These are phyloP conservation scores for Coniochaeta prunicola DNA, from an alignment of 2,329 filamentous ascomycete genomes.

Conservation along the genomic window DNA sequence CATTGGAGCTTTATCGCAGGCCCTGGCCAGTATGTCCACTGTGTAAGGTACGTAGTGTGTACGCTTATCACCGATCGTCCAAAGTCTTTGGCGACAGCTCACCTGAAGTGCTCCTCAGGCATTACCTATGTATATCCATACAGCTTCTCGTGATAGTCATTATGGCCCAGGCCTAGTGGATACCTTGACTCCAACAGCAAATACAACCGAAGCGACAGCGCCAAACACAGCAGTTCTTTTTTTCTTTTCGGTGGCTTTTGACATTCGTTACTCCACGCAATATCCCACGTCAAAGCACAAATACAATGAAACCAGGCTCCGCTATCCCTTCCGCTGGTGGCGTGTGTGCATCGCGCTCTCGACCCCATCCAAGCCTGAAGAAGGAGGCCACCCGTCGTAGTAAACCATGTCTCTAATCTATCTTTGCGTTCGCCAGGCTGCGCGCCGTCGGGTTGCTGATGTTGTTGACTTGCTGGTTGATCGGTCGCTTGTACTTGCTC, in stretches of 20 bases:
- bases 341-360: background rate
- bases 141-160: background rate
- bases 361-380: background rate
- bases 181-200: background rate
- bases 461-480: slow-evolving; percentile 73
- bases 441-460: slow-evolving; percentile 61
- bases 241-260: background rate
- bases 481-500: slow-evolving; percentile 67
- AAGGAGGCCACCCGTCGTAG: background rate
- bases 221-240: background rate
- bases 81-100: too few relatives aligned
- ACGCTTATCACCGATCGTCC: background rate
- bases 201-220: background rate
- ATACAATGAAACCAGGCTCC: background rate
- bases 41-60: too few relatives aligned
- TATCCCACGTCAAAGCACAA: background rate
- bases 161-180: background rate
- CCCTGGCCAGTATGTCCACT: background rate
- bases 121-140: background rate
- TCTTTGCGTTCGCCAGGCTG: slow-evolving; percentile 64
- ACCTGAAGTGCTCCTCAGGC: background rate
- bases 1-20: slow-evolving; percentile 2
- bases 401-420: slow-evolving; percentile 46
- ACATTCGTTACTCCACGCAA: background rate
- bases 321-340: background rate